Conservation (phyloP, 768 basidiomycete species). For the Tulasnella sp. region DNA sequence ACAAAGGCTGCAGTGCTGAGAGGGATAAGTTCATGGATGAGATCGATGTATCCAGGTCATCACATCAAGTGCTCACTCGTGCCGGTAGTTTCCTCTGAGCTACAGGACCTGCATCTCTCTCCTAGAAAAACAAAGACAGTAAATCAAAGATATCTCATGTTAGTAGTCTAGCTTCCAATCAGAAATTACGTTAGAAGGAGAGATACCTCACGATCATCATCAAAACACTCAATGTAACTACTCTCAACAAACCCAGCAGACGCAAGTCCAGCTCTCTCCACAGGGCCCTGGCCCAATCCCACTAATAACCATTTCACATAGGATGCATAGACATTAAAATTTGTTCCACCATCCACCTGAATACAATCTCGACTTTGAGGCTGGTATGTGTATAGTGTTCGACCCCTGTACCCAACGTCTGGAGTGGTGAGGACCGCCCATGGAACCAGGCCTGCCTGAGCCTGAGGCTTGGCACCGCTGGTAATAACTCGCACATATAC, state of each 20-base stretch:
- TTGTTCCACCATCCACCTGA: neutral
- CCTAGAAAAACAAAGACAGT: no score
- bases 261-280: neutral
- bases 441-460: neutral
- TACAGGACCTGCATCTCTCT: no score
- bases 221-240: neutral
- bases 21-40: no score
- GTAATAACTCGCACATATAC: neutral
- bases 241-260: neutral
- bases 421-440: neutral
- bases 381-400: neutral
- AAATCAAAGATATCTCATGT: no score
- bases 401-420: neutral
- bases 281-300: neutral
- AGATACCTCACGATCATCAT: neutral
- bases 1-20: no score
- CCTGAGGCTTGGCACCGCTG: neutral
- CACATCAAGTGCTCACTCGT: no score
- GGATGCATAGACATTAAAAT: neutral
- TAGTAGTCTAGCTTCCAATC: no score
- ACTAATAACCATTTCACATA: neutral
- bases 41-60: no score
- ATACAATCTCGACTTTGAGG: neutral
- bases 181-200: no score
- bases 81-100: no score